These are phyloP conservation scores for Ampelomyces quisqualis DNA, from an alignment of 2,329 filamentous ascomycete genomes.

Conservation along the genomic window DNA sequence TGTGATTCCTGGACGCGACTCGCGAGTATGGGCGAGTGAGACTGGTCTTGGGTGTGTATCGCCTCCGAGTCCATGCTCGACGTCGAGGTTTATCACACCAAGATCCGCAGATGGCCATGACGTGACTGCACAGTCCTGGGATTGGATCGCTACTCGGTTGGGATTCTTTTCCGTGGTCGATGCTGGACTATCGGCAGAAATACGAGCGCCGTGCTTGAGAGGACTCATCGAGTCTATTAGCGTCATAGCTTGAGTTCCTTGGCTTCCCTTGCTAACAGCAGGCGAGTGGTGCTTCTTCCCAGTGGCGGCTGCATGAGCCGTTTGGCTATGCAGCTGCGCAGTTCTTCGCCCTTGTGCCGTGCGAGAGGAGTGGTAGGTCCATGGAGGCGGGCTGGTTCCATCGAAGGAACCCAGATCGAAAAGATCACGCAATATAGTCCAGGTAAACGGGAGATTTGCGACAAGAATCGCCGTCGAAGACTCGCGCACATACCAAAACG, in stretches of 20 bases:
- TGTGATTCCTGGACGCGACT: conserved; percentile 7
- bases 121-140: conserved; percentile 20
- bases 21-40: conserved; percentile 4
- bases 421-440: conserved; percentile 53
- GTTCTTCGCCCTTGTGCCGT: conserved; percentile 28
- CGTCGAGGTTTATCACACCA: conserved; percentile 8
- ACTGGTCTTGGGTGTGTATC: conserved; percentile 3
- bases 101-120: conserved; percentile 3
- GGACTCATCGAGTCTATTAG: conserved; percentile 14
- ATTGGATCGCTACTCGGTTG: conserved; percentile 7
- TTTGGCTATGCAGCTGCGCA: conserved; percentile 15
- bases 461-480: conserved; percentile 44
- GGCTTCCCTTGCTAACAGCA: conserved; percentile 10
- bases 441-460: conserved; percentile 55
- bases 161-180: conserved; percentile 14
- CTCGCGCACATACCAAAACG: conserved; percentile 39
- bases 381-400: conserved; percentile 28
- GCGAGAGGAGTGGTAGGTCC: conserved; percentile 33
- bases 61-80: conserved; percentile 10
- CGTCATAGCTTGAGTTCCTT: conserved; percentile 15
- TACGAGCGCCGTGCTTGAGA: conserved; percentile 6
- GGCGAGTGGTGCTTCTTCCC: conserved; percentile 10
- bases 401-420: conserved; percentile 46
- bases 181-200: conserved; percentile 9
- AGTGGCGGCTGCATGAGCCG: conserved; percentile 5